These are phyloP conservation scores for Trichosporon asahii DNA, from an alignment of 1,284 basidiomycete species.

Conservation along the genomic window DNA sequence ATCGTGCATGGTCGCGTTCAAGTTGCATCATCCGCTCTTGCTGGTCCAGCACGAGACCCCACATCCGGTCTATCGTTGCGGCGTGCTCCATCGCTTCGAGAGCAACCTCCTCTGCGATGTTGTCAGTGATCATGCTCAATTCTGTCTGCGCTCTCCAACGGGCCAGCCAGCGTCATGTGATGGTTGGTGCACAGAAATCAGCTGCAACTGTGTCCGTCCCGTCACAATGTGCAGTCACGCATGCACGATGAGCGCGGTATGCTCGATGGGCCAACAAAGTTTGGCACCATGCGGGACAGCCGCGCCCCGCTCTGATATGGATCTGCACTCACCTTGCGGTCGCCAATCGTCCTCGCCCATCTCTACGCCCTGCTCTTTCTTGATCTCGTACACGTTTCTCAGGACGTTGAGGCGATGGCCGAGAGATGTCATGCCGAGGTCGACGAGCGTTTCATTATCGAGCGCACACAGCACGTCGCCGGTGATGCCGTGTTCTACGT, in stretches of 20 bases:
- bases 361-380: slow-evolving; percentile 75
- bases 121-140: not conserved
- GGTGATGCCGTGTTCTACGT: slow-evolving; percentile 77
- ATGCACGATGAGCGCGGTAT: not conserved
- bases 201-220: not conserved
- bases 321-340: slow-evolving; percentile 69
- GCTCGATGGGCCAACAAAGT: not conserved
- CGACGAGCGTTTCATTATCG: slow-evolving; percentile 74
- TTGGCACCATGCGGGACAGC: not conserved
- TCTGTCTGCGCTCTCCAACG: not conserved
- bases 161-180: not conserved
- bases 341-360: slow-evolving; percentile 82
- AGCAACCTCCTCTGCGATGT: slow-evolving; percentile 24
- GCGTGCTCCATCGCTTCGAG: slow-evolving; percentile 28
- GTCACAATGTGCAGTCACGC: slow-evolving; percentile 1
- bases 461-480: slow-evolving; percentile 81
- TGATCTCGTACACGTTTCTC: slow-evolving; percentile 82
- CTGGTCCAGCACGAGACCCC: slow-evolving; percentile 69
- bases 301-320: not conserved
- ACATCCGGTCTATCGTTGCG: slow-evolving; percentile 64
- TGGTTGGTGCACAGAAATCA: not conserved
- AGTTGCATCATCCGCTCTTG: slow-evolving; percentile 48
- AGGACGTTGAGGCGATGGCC: slow-evolving; percentile 84
- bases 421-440: slow-evolving; percentile 76
- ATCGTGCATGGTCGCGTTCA: slow-evolving; percentile 34